Evolutionary conservation across 1,284 basidiomycete species (phyloP), one percentile per base, ranked within the genome.

Genomic region (Pseudozyma hubeiensis): DNA sequence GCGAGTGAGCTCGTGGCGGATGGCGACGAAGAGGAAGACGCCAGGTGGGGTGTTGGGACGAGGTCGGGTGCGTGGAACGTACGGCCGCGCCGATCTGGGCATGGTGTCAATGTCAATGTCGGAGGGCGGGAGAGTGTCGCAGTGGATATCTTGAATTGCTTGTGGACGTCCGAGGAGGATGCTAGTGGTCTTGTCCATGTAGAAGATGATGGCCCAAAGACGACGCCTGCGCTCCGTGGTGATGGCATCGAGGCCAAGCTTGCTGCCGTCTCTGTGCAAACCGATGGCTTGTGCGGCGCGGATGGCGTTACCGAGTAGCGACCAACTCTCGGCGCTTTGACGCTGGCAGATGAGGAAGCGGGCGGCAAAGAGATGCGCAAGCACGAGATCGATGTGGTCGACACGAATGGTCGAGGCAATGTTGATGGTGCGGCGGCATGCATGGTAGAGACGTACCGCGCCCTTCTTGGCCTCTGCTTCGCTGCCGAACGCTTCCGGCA

Each of bases 281-380:
- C 94, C 95, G 41, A 97, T 90, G 1, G 94, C 94, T 82, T 97
- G 94, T 11, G 94, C 95, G 14, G 94, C 97, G 55, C 94, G 87
- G 17, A 97, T 90, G 41, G 93, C 93, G 1, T 93, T 93, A 49
- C 94, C 94, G 11, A 97, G 87, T 80, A 95, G 92, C 81, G 92
- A 94, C 94, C 95, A 97, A 81, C 93, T 94, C 85, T 97, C 94
- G 5, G 92, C 93, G 75, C 93, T 92, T 56, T 92, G 89, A 43
- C 93, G 89, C 81, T 93, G 91, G 79, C 95, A 91, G 3, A 93
- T 93, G 55, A 97, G 87, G 85, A 96, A 97, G 55, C 95, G 90
- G 24, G 93, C 93, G 93, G 83, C 78, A 33, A 81, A 76, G 17
- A 81, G 59, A 31, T 81, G 77, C 0, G 81, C 78, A 3, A 82